phyloP scores from a whole-genome alignment of 768 basidiomycete genomes.

The Phanerochaete carnosa region DNA sequence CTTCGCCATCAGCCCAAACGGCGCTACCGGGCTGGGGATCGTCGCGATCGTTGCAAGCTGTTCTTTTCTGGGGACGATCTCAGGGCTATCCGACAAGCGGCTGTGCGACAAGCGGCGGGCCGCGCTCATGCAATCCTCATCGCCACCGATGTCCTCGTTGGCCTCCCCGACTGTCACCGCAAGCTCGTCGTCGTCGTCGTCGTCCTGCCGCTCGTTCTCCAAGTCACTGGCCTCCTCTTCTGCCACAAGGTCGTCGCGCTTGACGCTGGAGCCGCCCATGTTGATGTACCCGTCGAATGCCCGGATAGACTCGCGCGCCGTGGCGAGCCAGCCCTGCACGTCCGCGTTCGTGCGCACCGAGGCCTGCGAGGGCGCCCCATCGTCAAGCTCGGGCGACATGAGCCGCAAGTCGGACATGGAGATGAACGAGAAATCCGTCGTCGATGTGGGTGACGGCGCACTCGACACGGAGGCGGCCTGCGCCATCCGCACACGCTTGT shows the following conservation, averaged over 20 bases:
- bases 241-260: constrained; percentile 47
- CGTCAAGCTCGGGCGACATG: background rate
- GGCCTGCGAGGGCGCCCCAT: background rate
- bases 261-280: constrained; percentile 53
- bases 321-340: constrained; percentile 74
- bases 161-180: constrained; percentile 22
- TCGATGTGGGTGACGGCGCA: background rate
- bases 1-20: constrained; percentile 75
- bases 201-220: constrained; percentile 10
- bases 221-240: constrained; percentile 31
- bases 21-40: constrained; percentile 58
- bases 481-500: constrained; percentile 16
- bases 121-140: constrained; percentile 30
- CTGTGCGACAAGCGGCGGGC: background rate
- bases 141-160: constrained; percentile 20
- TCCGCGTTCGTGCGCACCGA: constrained; percentile 47
- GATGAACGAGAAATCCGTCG: constrained; percentile 11
- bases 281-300: constrained; percentile 68
- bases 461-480: constrained; percentile 9
- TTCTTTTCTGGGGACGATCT: constrained; percentile 39
- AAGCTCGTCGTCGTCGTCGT: constrained; percentile 32
- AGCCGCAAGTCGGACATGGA: constrained; percentile 5
- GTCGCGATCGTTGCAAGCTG: constrained; percentile 41
- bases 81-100: constrained; percentile 44
- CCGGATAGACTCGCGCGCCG: constrained; percentile 64